Evolutionary conservation across 306 rosid genomes (phyloP).

Genomic region (Notholithocarpus densiflorus): DNA sequence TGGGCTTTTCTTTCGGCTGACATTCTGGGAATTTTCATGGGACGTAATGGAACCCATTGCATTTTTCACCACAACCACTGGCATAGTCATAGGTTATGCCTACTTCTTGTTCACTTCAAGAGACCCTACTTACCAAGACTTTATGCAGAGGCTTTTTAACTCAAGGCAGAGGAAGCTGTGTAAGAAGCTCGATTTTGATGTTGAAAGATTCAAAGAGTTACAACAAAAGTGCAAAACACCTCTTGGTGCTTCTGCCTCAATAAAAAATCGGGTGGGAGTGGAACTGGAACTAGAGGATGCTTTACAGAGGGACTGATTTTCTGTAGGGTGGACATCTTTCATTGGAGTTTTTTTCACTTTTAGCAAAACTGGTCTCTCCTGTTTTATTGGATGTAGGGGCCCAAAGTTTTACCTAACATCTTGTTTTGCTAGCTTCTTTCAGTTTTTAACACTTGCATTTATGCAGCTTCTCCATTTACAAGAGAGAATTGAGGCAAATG

Average conservation of each 20-base stretch:
- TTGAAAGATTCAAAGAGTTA: conserved; percentile 54
- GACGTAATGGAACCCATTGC: conserved; percentile 96
- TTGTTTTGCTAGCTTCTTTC: background rate
- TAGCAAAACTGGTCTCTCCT: conserved; percentile 7
- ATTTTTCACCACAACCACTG: conserved; percentile 63
- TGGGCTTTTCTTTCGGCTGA: conserved; percentile 76
- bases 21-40: conserved; percentile 99
- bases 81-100: conserved; percentile 82
- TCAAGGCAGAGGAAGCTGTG: conserved; percentile 79
- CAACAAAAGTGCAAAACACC: conserved; percentile 46
- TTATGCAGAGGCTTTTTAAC: conserved; percentile 79
- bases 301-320: conserved; percentile 37
- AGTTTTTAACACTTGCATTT: background rate
- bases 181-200: conserved; percentile 59
- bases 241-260: conserved; percentile 47
- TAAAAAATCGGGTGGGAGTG: conserved; percentile 55
- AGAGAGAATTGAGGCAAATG: background rate
- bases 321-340: background rate
- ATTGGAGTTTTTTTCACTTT: background rate
- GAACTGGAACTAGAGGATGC: conserved; percentile 68
- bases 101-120: conserved; percentile 90
- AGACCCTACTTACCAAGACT: conserved; percentile 89
- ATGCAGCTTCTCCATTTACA: background rate
- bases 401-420: background rate
- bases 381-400: conserved; percentile 21